Evolutionary conservation across 2,329 filamentous ascomycete species (phyloP).

Genomic region (Acrocalymma vagum): DNA sequence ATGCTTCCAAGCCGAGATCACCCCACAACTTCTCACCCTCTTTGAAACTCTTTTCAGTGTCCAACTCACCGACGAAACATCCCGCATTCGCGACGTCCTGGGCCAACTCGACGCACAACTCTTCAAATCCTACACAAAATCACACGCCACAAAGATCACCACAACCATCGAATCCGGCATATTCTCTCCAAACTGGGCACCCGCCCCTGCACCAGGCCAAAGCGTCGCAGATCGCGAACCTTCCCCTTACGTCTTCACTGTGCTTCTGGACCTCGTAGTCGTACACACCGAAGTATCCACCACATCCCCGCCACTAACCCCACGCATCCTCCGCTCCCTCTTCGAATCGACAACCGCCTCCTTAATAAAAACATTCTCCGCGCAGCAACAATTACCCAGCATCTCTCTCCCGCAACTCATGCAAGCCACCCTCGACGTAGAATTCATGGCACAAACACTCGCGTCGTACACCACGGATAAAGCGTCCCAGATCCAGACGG

Average conservation of each 20-base stretch:
- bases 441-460: slow-evolving; percentile 94
- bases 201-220: slow-evolving; percentile 54
- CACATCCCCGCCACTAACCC: slow-evolving; percentile 74
- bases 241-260: slow-evolving; percentile 87
- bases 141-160: slow-evolving; percentile 62
- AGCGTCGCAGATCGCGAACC: slow-evolving; percentile 71
- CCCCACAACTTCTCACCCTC: slow-evolving; percentile 87
- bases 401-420: slow-evolving; percentile 86
- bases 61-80: slow-evolving; percentile 91
- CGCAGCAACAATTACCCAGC: slow-evolving; percentile 58
- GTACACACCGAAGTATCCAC: slow-evolving; percentile 78
- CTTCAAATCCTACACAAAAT: slow-evolving; percentile 90
- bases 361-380: slow-evolving; percentile 79
- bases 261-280: slow-evolving; percentile 84
- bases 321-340: slow-evolving; percentile 84
- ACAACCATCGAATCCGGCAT: slow-evolving; percentile 79
- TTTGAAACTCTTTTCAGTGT: slow-evolving; percentile 96
- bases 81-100: slow-evolving; percentile 89
- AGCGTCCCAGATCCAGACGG: slow-evolving; percentile 81
- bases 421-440: slow-evolving; percentile 96
- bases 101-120: slow-evolving; percentile 89
- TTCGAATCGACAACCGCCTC: slow-evolving; percentile 82
- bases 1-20: slow-evolving; percentile 79
- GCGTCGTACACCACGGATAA: slow-evolving; percentile 87
- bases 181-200: slow-evolving; percentile 74